A percentile compares a stretch with the other conserved stretches of the same genome.
Conservation (phyloP, 2,329 filamentous ascomycete genomes). For the Penicillium palitans region DNA sequence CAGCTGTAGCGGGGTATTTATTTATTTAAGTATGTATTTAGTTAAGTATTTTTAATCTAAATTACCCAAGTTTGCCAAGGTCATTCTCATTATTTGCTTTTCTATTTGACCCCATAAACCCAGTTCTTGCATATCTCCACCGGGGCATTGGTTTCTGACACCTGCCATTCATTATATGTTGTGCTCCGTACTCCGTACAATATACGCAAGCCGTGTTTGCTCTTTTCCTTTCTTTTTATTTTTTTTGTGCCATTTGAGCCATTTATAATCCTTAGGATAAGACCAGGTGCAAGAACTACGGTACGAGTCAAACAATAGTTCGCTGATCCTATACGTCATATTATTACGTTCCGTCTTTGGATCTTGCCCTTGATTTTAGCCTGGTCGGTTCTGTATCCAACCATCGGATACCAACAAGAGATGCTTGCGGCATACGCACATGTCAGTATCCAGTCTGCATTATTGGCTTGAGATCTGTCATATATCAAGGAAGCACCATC, state of each 20-base stretch:
- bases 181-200: neutral
- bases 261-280: neutral
- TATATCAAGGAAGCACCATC: neutral
- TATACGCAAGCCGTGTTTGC: neutral
- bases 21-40: neutral
- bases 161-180: neutral
- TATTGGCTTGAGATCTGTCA: neutral
- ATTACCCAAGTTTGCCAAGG: neutral
- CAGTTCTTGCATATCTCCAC: neutral
- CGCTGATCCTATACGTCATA: neutral
- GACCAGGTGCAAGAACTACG: neutral
- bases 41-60: no score
- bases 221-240: neutral
- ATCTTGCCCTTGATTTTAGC: neutral
- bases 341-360: neutral
- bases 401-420: neutral
- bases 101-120: neutral
- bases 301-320: neutral
- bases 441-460: neutral
- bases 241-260: neutral
- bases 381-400: neutral
- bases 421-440: neutral
- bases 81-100: neutral
- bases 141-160: neutral
- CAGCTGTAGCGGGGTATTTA: slow-evolving; percentile 1